Conservation (phyloP, 2,329 filamentous ascomycete genomes). For the Mycocentrospora acerina region DNA sequence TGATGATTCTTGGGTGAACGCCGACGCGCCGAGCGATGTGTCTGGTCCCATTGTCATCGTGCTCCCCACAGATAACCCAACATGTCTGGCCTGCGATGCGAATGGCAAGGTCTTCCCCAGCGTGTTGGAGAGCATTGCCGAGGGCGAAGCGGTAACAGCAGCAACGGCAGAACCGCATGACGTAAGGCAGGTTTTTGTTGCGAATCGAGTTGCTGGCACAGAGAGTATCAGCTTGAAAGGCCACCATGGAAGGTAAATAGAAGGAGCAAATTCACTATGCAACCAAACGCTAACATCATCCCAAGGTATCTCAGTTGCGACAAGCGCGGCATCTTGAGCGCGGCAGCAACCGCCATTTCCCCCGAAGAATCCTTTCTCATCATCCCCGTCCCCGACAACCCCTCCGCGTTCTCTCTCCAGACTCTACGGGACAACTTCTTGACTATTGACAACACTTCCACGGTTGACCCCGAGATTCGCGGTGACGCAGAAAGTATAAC, state of each 20-base stretch:
- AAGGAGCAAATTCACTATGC: not conserved
- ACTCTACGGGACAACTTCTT: constrained; percentile 73
- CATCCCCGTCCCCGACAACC: constrained; percentile 63
- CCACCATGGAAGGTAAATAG: constrained; percentile 79
- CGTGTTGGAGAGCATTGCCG: constrained; percentile 82
- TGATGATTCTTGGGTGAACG: constrained; percentile 91
- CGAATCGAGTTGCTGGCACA: constrained; percentile 78
- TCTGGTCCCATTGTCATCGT: constrained; percentile 81
- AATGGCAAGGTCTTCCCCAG: constrained; percentile 84
- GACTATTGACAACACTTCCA: constrained; percentile 51
- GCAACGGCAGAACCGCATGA: constrained; percentile 92
- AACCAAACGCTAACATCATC: not conserved
- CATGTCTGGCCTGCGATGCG: constrained; percentile 81
- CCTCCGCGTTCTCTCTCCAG: constrained; percentile 73
- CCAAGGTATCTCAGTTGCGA: constrained; percentile 80
- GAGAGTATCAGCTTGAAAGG: constrained; percentile 85
- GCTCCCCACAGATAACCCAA: constrained; percentile 70
- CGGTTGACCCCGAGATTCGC: constrained; percentile 62
- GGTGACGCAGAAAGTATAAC: constrained; percentile 71
- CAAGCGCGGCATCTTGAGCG: constrained; percentile 75
- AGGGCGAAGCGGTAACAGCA: constrained; percentile 74
- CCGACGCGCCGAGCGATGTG: constrained; percentile 72
- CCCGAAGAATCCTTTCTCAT: constrained; percentile 78
- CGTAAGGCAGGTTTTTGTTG: constrained; percentile 93
- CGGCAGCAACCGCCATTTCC: constrained; percentile 77